Base-by-base conservation (phyloP, 495 filamentous ascomycete species). In the Aeminium ludgeri region DNA sequence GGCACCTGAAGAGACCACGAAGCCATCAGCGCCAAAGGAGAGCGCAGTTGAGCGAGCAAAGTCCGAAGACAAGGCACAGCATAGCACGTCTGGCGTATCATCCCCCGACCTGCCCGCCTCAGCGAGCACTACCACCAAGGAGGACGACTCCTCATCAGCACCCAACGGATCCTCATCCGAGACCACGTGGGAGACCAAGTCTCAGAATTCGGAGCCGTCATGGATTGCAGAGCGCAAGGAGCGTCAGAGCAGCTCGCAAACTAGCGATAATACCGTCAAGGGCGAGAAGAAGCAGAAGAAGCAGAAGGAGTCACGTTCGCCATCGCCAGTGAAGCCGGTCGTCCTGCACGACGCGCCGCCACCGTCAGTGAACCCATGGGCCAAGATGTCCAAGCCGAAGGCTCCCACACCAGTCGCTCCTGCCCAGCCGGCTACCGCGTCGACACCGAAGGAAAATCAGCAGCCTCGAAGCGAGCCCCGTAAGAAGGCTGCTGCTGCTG, bases 361-460 rank as follows among this genome's bases (percentile, higher is more conserved):
- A 30, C 87, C 89, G 4, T 51, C 71, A 1, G 81, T 94, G 35
- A 97, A 97, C 58, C 56, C 82, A 36, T 97, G 89, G 89, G 76
- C 68, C 45, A 77, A 86, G 51, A 76, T 72, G 11, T 65, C 72
- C 40, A 71, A 77, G 29, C 70, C 74, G 34, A 82, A 81, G 57
- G 59, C 65, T 34, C 19, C 46, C 13, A 38, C 20, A 45, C 19
- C 25, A 13, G 13, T 32, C 15, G 45, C 31, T 20, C 27, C 20
- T 1, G 8, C 41, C 23, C 16, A 41, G 7, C 33, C 48, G 1
- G 20, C 36, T 20, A 23, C 36, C 16, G 31, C 30, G 18, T 8
- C 5, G 30, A 16, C 27, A 11, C 3, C 41, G 8, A 53, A 43
- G 36, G 50, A 53, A 34, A 54, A 51, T 34, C 40, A 49, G 12